phyloP scores from a whole-genome alignment of 2,329 filamentous ascomycete genomes.

The Mycosphaerelloides madeirae region DNA sequence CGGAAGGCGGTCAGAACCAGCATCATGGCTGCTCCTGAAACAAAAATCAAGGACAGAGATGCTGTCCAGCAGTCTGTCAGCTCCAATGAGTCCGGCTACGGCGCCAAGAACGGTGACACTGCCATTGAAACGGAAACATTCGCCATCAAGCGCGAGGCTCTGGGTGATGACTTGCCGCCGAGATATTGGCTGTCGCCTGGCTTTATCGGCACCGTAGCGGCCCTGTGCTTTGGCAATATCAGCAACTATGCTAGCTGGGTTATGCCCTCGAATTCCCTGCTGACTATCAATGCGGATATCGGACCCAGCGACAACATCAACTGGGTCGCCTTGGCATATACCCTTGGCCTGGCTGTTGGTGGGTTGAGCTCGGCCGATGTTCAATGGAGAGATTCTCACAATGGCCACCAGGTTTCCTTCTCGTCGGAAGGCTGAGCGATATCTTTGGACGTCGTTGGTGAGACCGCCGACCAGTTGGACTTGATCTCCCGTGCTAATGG shows the following conservation, averaged over 20 bases:
- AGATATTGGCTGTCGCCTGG: slow-evolving; percentile 9
- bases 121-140: slow-evolving; percentile 13
- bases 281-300: background rate
- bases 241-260: slow-evolving; percentile 8
- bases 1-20: too few relatives aligned
- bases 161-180: slow-evolving; percentile 7
- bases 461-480: background rate
- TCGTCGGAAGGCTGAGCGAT: slow-evolving; percentile 3
- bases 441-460: slow-evolving; percentile 12
- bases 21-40: too few relatives aligned
- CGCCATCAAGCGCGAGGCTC: slow-evolving; percentile 12
- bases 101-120: slow-evolving; percentile 3
- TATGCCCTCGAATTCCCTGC: slow-evolving; percentile 1
- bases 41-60: too few relatives aligned
- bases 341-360: slow-evolving; percentile 1
- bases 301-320: slow-evolving; percentile 1
- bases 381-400: background rate
- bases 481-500: background rate
- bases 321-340: slow-evolving; percentile 2
- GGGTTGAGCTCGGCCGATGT: background rate
- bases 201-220: slow-evolving; percentile 11
- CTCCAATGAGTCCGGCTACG: too few relatives aligned
- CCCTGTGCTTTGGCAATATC: slow-evolving; percentile 12
- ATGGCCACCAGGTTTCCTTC: background rate
- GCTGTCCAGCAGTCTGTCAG: too few relatives aligned